These are phyloP conservation scores for Stromatinia cepivora DNA, from an alignment of 2,329 filamentous ascomycete species.

Conservation along the genomic window DNA sequence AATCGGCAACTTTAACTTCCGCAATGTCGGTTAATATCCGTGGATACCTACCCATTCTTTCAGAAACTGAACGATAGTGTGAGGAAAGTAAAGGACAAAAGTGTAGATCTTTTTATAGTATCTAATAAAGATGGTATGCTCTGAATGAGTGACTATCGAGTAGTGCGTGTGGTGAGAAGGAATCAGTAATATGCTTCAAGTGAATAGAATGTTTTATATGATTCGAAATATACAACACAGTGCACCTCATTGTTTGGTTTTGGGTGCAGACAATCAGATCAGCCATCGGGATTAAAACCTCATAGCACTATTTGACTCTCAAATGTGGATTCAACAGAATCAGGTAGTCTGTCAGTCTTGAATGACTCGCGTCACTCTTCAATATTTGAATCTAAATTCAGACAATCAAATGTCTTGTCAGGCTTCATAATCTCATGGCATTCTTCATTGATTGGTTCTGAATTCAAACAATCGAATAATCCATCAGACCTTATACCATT, in stretches of 20 bases:
- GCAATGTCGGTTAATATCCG: background rate
- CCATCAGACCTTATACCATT: background rate
- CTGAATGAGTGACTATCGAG: background rate
- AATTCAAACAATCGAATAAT: background rate
- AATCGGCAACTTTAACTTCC: background rate
- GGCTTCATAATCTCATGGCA: background rate
- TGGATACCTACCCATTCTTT: background rate
- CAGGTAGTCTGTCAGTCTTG: background rate
- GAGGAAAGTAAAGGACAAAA: no score
- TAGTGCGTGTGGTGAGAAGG: background rate
- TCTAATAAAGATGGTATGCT: background rate
- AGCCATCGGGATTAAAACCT: no score
- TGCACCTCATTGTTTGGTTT: background rate
- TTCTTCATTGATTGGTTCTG: background rate
- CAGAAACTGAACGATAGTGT: no score
- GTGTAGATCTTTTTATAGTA: no score
- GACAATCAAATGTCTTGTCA: background rate
- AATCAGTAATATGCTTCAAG: background rate
- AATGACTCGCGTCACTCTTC: background rate
- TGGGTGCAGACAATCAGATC: background rate
- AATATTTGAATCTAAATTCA: background rate
- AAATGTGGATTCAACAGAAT: no score
- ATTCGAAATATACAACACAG: background rate
- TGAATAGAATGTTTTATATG: background rate
- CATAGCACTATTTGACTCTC: no score